A percentile compares a stretch with the other conserved stretches of the same genome.
These are phyloP conservation scores for Themeda triandra DNA, from an alignment of 176 grass and related monocot species.

Conservation along the genomic window DNA sequence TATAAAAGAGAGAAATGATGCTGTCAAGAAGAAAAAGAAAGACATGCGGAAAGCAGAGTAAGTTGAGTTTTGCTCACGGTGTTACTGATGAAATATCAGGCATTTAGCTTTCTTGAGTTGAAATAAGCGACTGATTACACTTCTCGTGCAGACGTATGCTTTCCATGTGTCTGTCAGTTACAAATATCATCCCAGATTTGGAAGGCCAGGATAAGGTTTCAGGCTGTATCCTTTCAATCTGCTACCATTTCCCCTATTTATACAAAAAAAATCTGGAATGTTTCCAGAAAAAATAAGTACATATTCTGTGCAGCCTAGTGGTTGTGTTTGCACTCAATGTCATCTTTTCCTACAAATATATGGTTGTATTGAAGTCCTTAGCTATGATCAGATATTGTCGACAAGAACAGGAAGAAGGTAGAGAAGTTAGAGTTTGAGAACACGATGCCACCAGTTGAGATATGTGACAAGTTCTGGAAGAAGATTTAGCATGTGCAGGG, in stretches of 20 bases:
- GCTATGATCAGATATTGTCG: conserved; percentile 53
- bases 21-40: conserved; percentile 59
- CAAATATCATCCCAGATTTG: conserved; percentile 66
- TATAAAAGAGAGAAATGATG: conserved; percentile 51
- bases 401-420: conserved; percentile 52
- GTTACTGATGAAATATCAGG: neutral
- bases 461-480: conserved; percentile 69
- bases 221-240: conserved; percentile 79
- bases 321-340: neutral
- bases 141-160: conserved; percentile 56
- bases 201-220: conserved; percentile 64
- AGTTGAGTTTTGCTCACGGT: conserved; percentile 16
- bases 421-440: conserved; percentile 57
- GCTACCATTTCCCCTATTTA: neutral
- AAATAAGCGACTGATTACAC: conserved; percentile 17
- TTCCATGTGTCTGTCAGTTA: conserved; percentile 79
- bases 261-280: neutral
- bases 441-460: conserved; percentile 26
- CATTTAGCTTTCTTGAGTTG: neutral
- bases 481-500: conserved; percentile 21
- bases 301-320: neutral
- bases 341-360: conserved; percentile 11
- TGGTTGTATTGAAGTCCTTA: conserved; percentile 26
- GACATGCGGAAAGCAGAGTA: conserved; percentile 53
- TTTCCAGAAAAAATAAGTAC: neutral